Conservation (phyloP, 2,329 filamentous ascomycete species). For the Penicillium nordicum region DNA sequence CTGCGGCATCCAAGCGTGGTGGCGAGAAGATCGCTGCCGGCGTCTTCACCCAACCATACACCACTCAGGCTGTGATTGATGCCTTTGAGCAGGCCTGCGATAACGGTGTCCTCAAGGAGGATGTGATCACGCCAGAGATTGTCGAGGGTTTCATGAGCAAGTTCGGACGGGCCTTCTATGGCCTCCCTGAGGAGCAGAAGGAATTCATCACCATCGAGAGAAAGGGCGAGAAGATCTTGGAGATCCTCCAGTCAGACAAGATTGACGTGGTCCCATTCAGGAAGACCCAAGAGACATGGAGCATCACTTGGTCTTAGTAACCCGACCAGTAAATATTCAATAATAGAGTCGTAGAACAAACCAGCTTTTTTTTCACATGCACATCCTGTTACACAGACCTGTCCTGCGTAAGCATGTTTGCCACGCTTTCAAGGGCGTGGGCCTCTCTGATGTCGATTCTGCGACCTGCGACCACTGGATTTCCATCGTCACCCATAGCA, state of each 20-base stretch:
- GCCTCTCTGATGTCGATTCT: slow-evolving; percentile 41
- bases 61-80: slow-evolving; percentile 57
- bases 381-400: slow-evolving; percentile 10
- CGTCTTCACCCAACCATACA: slow-evolving; percentile 61
- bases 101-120: slow-evolving; percentile 51
- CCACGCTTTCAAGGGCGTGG: slow-evolving; percentile 41
- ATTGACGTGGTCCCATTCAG: slow-evolving; percentile 65
- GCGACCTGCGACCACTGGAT: slow-evolving; percentile 37
- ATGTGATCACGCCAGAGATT: slow-evolving; percentile 53
- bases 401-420: slow-evolving; percentile 35
- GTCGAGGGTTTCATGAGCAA: slow-evolving; percentile 57
- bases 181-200: slow-evolving; percentile 46
- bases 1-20: slow-evolving; percentile 54
- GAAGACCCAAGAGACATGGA: slow-evolving; percentile 54
- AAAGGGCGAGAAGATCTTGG: slow-evolving; percentile 53
- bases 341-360: slow-evolving; percentile 5
- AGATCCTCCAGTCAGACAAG: slow-evolving; percentile 54
- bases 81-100: slow-evolving; percentile 56
- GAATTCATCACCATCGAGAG: slow-evolving; percentile 57
- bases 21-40: slow-evolving; percentile 53
- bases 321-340: slow-evolving; percentile 9
- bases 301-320: slow-evolving; percentile 32
- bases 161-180: slow-evolving; percentile 59
- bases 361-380: not conserved
- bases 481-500: slow-evolving; percentile 32